Conservation (phyloP, 2,329 filamentous ascomycete genomes). For the Paecilomyces sp. region DNA sequence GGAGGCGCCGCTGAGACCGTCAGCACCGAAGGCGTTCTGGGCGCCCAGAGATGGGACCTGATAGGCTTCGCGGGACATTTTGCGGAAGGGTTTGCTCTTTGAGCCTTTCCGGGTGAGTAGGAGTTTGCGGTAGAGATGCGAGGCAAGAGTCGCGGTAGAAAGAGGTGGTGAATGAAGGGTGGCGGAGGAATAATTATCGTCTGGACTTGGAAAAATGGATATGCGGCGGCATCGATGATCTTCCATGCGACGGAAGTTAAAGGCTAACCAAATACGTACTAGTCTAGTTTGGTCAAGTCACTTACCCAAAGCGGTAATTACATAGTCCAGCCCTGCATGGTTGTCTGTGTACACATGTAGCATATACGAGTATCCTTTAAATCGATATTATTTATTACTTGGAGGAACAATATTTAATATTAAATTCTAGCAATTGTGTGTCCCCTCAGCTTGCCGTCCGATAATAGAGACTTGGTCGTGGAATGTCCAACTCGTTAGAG, state of each 20-base stretch:
- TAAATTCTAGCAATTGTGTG: too few species aligned
- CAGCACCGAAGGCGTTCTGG: conserved; percentile 34
- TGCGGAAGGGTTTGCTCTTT: neutral
- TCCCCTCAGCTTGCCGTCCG: conserved; percentile 18
- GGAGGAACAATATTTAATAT: too few species aligned
- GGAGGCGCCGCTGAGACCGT: conserved; percentile 35
- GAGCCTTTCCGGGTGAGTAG: neutral
- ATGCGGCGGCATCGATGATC: neutral
- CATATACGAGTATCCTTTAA: too few species aligned
- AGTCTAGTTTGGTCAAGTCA: neutral
- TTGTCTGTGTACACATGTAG: too few species aligned
- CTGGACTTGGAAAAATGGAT: neutral
- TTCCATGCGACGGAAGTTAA: neutral
- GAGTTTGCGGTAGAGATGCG: neutral
- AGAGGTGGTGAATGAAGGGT: neutral
- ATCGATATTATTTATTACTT: too few species aligned
- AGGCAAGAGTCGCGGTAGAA: neutral
- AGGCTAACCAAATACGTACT: conserved; percentile 2
- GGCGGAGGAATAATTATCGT: neutral
- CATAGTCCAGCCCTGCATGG: neutral
- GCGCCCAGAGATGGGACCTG: conserved; percentile 57
- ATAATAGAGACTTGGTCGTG: conserved; percentile 51
- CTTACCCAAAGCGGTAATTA: neutral
- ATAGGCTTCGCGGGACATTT: conserved; percentile 70
- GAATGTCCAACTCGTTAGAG: conserved; percentile 52